Base-by-base conservation (phyloP, 2,329 filamentous ascomycete species). In the Rhytidhysteron rufulum region DNA sequence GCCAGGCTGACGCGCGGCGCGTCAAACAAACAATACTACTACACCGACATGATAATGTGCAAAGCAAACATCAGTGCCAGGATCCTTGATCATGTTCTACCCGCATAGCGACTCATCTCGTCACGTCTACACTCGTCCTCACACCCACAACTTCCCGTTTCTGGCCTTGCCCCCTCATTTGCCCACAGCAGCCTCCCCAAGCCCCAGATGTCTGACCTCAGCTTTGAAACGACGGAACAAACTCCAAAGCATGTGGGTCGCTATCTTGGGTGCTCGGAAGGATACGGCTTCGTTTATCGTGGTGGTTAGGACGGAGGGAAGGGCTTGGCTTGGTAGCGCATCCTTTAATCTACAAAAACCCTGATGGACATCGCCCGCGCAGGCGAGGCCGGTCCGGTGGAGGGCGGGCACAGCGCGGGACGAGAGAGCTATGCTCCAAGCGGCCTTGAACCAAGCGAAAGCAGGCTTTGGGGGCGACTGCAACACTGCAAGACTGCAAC, bases 41-140 rank as follows among this genome's bases (percentile, higher is more conserved):
- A 37, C 46, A 20, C 44, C 43, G 45, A 43, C 11, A 40, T 40
- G 17, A 31, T 17, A 29, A 19, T 39, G 24, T 39, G 32, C 31
- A 37, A 40, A 48, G 44, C 49, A 54, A 54, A 54, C 40, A 47
- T 11, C 37, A n/a, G 45, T 41, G 22, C 30, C 45, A 33, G 42
- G 46, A 29, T 29, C 25, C 24, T 37, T 31, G 31, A 15, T 25
- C 39, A 48, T n/a, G n/a, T n/a, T n/a, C n/a, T n/a, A n/a, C n/a
- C n/a, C n/a, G n/a, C n/a, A n/a, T n/a, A n/a, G n/a, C n/a, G n/a
- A n/a, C n/a, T n/a, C 38, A 41, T 48, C 51, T 53, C 54, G 49
- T 51, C 45, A 47, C 45, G 48, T 47, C 40, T 46, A 57, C 56
- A 58, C 49, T 52, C 51, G 47, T 41, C 27, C 53, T 30, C 38